Evolutionary conservation across 257 asterid genomes (phyloP).

Genomic region (Mentha longifolia): DNA sequence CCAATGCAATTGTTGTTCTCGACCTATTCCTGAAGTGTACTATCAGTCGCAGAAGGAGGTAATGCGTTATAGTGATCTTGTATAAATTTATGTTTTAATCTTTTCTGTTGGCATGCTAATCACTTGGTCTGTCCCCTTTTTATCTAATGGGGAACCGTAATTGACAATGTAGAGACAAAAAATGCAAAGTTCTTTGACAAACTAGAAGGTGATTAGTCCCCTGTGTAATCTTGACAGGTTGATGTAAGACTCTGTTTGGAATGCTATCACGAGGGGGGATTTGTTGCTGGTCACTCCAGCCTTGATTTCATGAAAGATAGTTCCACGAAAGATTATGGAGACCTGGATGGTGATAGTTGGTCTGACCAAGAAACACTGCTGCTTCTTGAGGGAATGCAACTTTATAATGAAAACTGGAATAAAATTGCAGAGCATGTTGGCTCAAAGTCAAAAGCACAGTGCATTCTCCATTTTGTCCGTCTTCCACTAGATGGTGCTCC

Average conservation of each 20-base stretch:
- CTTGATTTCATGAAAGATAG: slow-evolving; percentile 79
- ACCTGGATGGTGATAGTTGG: slow-evolving; percentile 87
- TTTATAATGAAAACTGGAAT: slow-evolving; percentile 81
- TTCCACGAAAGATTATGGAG: slow-evolving; percentile 64
- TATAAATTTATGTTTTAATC: neutral
- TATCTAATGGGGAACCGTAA: neutral
- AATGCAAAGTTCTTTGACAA: slow-evolving; percentile 1
- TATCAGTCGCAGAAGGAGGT: slow-evolving; percentile 99
- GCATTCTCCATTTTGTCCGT: slow-evolving; percentile 89
- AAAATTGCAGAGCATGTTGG: slow-evolving; percentile 93
- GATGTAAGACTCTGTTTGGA: slow-evolving; percentile 78
- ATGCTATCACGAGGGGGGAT: slow-evolving; percentile 90
- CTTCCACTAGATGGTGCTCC: slow-evolving; percentile 56
- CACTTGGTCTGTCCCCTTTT: slow-evolving; percentile 5
- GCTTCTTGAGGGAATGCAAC: slow-evolving; percentile 92
- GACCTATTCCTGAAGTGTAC: slow-evolving; percentile 58
- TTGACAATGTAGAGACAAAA: neutral
- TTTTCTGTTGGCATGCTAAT: slow-evolving; percentile 24
- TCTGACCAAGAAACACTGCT: slow-evolving; percentile 85
- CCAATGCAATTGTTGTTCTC: slow-evolving; percentile 73
- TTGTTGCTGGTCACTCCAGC: slow-evolving; percentile 91
- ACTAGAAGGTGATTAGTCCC: slow-evolving; percentile 1
- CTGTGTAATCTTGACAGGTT: slow-evolving; percentile 58
- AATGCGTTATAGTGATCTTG: slow-evolving; percentile 22
- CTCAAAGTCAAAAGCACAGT: slow-evolving; percentile 90